These are phyloP conservation scores for Spergularia marina DNA, from an alignment of 148 eudicot species.

Conservation along the genomic window DNA sequence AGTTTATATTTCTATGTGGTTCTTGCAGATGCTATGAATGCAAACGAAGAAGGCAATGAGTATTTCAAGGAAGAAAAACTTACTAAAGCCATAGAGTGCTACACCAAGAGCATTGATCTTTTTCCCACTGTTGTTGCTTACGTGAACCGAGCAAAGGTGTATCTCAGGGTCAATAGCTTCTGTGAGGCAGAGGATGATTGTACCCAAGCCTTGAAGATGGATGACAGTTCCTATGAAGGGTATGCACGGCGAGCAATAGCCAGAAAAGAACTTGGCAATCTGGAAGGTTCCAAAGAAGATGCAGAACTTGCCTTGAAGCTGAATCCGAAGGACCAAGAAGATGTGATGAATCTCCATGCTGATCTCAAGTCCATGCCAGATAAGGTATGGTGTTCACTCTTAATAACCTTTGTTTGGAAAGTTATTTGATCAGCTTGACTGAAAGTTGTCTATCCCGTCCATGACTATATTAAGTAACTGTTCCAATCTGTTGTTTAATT, in stretches of 20 bases:
- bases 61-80: constrained; percentile 72
- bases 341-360: constrained; percentile 60
- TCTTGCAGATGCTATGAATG: neutral
- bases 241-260: constrained; percentile 82
- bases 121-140: constrained; percentile 80
- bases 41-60: constrained; percentile 54
- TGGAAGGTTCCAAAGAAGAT: constrained; percentile 72
- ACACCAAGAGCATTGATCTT: constrained; percentile 80
- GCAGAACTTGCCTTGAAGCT: constrained; percentile 71
- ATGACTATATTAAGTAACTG: too few species aligned
- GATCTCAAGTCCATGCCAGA: constrained; percentile 59
- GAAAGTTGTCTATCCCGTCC: too few species aligned
- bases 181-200: constrained; percentile 88
- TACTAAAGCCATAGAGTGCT: constrained; percentile 75
- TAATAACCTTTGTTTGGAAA: too few species aligned
- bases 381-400: too few species aligned
- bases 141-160: constrained; percentile 42
- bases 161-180: constrained; percentile 51
- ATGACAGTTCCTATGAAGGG: constrained; percentile 75
- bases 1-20: neutral
- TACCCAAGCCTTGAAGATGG: constrained; percentile 76
- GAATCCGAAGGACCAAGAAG: constrained; percentile 65
- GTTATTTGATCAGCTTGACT: too few species aligned
- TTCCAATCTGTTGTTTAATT: too few species aligned
- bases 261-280: constrained; percentile 72